Evolutionary conservation across 768 basidiomycete species (phyloP).

Genomic region (Tylopilus vinaceipallidus): DNA sequence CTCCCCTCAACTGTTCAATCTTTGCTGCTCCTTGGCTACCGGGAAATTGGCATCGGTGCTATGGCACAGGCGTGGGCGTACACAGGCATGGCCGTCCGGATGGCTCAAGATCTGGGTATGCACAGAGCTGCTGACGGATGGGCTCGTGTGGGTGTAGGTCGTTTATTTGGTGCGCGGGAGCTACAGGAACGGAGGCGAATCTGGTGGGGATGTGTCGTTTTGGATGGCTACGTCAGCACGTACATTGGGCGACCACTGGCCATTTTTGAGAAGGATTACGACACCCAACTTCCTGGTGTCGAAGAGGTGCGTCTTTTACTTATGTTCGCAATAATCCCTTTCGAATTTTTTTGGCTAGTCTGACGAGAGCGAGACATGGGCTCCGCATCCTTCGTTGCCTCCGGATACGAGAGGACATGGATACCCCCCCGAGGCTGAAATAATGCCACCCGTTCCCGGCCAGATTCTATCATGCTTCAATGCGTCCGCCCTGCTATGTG

Average conservation of each 20-base stretch:
- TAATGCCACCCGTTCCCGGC: conserved; percentile 37
- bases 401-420: conserved; percentile 32
- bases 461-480: conserved; percentile 73
- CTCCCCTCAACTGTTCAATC: conserved; percentile 76
- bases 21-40: conserved; percentile 75
- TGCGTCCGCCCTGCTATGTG: conserved; percentile 70
- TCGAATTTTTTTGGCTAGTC: conserved; percentile 36
- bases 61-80: conserved; percentile 90
- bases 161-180: conserved; percentile 58
- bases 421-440: conserved; percentile 21
- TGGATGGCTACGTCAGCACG: conserved; percentile 78
- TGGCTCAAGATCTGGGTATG: conserved; percentile 88
- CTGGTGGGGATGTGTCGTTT: conserved; percentile 76
- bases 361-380: conserved; percentile 64
- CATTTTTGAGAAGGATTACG: conserved; percentile 74
- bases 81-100: conserved; percentile 85
- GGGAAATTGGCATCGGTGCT: conserved; percentile 84
- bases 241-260: conserved; percentile 79
- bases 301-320: conserved; percentile 44
- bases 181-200: conserved; percentile 69
- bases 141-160: conserved; percentile 56
- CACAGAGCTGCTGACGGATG: conserved; percentile 80
- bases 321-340: background rate
- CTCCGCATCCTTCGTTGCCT: conserved; percentile 39
- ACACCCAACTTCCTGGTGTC: conserved; percentile 62